Evolutionary conservation across 495 filamentous ascomycete species (phyloP), one percentile per base, ranked within the genome.

Genomic region (Penicillium manginii): DNA sequence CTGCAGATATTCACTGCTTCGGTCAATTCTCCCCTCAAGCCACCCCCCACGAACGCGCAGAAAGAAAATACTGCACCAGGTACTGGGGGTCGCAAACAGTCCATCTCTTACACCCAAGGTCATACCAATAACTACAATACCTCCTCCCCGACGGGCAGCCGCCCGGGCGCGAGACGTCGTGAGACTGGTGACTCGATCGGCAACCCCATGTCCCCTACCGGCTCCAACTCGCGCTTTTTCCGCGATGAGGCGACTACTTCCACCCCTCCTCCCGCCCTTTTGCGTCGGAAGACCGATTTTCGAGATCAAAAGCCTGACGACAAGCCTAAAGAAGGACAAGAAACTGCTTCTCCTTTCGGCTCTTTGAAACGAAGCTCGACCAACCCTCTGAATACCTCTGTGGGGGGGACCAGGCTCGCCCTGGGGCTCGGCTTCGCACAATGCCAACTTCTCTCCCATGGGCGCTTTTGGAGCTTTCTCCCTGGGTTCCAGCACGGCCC

Each of bases 1-100:
- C 50, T 52, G 29, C 62, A 92, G 86, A 76, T 89, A 51, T 97
- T 98, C 73, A 74, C 87, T 31, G 81, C 82, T 42, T 93, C 93
- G 48, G 91, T 98, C 63, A 98, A 98, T 70, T 97, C 94, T 14
- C 87, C 91, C 21, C 77, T 97, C 43, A 98, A 97, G 73, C 89
- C 90, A 14, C 91, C 90, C 7, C 84, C 84, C 42, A 89, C 88
- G 62, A 85, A 80, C 56, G 71, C 78, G 48, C 84, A 81, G 60
- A 93, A 96, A 66, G 91, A 96, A 46, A 83, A 79, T 40, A 78
- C 75, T 39, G 75, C 74, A n/a, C 78, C 83, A 18, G 80, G 77
- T 46, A 66, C 81, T 35, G 80, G 82, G 69, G 83, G 84, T 52
- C 89, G 93, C 52, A 96, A 93, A 73, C 76, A 83, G 12, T 96